Percentiles rank a stretch among this genome's conserved stretches.
Evolutionary conservation across 345 rosid genomes (phyloP).

Genomic region (Hibiscus trionum): DNA sequence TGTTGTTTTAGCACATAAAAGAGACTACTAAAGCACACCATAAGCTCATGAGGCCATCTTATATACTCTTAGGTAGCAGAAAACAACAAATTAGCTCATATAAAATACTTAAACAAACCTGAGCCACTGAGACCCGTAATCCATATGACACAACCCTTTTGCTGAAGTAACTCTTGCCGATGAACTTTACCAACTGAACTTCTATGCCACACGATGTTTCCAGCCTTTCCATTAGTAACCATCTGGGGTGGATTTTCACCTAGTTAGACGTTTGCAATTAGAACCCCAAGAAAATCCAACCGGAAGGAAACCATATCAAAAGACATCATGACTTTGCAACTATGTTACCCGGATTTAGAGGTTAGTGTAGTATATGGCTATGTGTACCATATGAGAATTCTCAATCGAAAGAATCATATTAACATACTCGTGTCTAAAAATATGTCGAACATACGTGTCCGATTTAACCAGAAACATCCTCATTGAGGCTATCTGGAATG

Average conservation of each 20-base stretch:
- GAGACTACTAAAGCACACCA: background rate
- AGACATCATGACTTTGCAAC: background rate
- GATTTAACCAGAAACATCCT: too few species aligned
- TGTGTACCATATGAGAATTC: background rate
- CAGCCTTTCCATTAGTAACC: slow-evolving; percentile 39
- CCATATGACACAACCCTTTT: slow-evolving; percentile 78
- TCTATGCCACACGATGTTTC: slow-evolving; percentile 65
- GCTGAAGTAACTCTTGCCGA: slow-evolving; percentile 54
- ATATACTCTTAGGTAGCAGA: background rate
- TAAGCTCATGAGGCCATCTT: background rate
- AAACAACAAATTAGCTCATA: background rate
- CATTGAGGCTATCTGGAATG: too few species aligned
- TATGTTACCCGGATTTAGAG: too few species aligned
- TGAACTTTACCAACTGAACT: slow-evolving; percentile 49
- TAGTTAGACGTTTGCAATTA: slow-evolving; percentile 28
- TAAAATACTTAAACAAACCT: slow-evolving; percentile 38
- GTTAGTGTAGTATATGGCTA: too few species aligned
- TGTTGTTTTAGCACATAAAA: background rate
- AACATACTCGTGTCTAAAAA: background rate
- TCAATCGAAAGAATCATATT: background rate
- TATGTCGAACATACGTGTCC: background rate
- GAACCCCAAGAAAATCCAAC: slow-evolving; percentile 7
- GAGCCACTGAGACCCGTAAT: slow-evolving; percentile 85
- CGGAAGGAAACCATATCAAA: background rate
- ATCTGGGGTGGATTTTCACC: slow-evolving; percentile 43